Evolutionary conservation across 1,284 basidiomycete genomes (phyloP), one percentile per base, ranked within the genome.

Genomic region (Sanghuangporus weigelae): DNA sequence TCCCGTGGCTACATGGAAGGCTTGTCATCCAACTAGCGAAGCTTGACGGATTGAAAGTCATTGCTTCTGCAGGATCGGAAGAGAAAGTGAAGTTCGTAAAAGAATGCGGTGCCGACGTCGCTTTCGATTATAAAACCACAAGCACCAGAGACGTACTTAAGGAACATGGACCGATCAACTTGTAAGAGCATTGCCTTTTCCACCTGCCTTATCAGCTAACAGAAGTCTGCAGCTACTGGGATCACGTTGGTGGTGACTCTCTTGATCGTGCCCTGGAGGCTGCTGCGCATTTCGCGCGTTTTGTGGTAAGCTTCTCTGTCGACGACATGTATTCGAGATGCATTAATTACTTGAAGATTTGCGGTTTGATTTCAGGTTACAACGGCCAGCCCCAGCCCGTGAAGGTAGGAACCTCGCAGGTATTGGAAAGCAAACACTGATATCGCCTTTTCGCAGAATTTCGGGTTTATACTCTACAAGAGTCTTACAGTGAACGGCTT

Each of bases 401-500:
- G 40, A 63, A 57, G 40, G 54, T 62, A 46, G 36, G 39, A 26
- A 48, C 19, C 6, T 4, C 4, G 36, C 38, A 54, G 14, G 31
- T 19, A 26, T 31, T 16, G 39, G 11, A 11, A 11, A 11, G 10
- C 12, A 26, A 53, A 31, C 10, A 31, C 23, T 21, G 40, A 38
- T 12, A 14, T 26, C 57, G 26, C 26, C n/a, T 14, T 44, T 21
- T 31, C 23, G 5, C 63, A 71, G 69, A 70, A 68, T 44, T 21
- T 64, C n/a, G 16, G 21, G 6, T 31, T 73, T 61, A 71, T 83
- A 65, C 77, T 83, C 66, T 73, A 73, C 7, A 79, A 80, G 71
- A 74, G 78, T 42, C 75, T 77, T 50, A 75, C 69, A 21, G 71
- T 82, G 63, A 69, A 77, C 65, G 82, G 81, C 21, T 82, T 82